Percentiles rank a stretch among this genome's conserved stretches.
These are phyloP conservation scores for Exophiala sp. DNA, from an alignment of 2,329 filamentous ascomycete species.

Conservation along the genomic window DNA sequence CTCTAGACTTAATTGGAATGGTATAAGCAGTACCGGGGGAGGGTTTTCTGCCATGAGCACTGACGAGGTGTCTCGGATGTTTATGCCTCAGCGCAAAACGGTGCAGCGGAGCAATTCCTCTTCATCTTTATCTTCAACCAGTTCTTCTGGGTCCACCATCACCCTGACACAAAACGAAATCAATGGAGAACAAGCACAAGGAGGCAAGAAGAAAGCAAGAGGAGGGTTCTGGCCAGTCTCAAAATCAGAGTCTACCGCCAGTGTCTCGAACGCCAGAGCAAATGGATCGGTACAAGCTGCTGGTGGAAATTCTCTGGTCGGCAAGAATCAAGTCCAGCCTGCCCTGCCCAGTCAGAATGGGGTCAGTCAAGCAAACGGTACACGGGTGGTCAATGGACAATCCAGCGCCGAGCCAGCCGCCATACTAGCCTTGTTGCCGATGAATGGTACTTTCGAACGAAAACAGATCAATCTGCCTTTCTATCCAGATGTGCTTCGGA, in stretches of 20 bases:
- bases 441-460: constrained; percentile 95
- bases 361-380: constrained; percentile 61
- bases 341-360: constrained; percentile 67
- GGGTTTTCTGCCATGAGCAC: constrained; percentile 68
- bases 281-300: constrained; percentile 54
- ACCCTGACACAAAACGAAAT: constrained; percentile 31
- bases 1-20: constrained; percentile 60
- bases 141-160: constrained; percentile 53
- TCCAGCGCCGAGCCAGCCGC: constrained; percentile 60
- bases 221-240: constrained; percentile 61
- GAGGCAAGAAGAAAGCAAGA: constrained; percentile 45
- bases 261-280: constrained; percentile 58
- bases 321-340: constrained; percentile 32
- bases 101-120: constrained; percentile 86
- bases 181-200: constrained; percentile 36
- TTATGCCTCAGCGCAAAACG: constrained; percentile 76
- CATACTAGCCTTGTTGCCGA: constrained; percentile 78
- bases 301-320: constrained; percentile 17
- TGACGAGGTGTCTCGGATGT: constrained; percentile 83
- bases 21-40: constrained; percentile 57
- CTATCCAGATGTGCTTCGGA: constrained; percentile 87
- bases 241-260: constrained; percentile 64
- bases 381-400: constrained; percentile 42
- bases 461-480: constrained; percentile 95
- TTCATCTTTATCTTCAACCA: constrained; percentile 67